These are phyloP conservation scores for Heterobasidion irregulare DNA, from an alignment of 1,284 basidiomycete genomes.

Conservation along the genomic window DNA sequence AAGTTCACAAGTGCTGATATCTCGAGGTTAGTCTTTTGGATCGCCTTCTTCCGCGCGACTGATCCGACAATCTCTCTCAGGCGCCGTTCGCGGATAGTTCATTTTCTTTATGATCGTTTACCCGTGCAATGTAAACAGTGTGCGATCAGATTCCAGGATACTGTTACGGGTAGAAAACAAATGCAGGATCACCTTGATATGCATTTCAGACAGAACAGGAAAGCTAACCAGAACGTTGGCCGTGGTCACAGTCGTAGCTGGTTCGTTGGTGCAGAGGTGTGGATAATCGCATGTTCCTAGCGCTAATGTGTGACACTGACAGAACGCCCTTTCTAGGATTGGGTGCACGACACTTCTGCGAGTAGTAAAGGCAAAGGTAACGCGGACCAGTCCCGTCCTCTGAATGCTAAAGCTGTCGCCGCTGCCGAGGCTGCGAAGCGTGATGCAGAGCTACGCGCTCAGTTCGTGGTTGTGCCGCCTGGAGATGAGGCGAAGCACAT, in stretches of 20 bases:
- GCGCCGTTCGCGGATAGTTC: constrained; percentile 50
- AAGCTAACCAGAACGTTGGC: constrained; percentile 76
- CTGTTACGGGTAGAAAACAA: constrained; percentile 60
- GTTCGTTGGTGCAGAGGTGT: constrained; percentile 80
- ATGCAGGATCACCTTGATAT: constrained; percentile 92
- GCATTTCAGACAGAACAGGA: constrained; percentile 94
- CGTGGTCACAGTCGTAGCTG: constrained; percentile 89
- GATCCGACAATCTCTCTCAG: constrained; percentile 25
- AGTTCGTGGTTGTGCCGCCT: constrained; percentile 82
- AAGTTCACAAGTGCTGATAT: constrained; percentile 68
- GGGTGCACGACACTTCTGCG: constrained; percentile 61
- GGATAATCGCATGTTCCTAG: constrained; percentile 16
- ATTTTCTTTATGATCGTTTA: constrained; percentile 69
- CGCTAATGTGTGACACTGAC: constrained; percentile 3
- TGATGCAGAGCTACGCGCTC: constrained; percentile 67
- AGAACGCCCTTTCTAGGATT: constrained; percentile 49
- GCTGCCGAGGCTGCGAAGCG: constrained; percentile 65
- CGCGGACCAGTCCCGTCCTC: constrained; percentile 38
- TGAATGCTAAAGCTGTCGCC: constrained; percentile 47
- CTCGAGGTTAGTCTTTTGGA: constrained; percentile 43
- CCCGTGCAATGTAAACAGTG: constrained; percentile 91
- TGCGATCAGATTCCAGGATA: constrained; percentile 79
- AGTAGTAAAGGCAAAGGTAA: constrained; percentile 62
- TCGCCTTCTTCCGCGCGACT: neutral
- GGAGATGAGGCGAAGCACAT: constrained; percentile 74